phyloP scores from a whole-genome alignment of 1,284 basidiomycete species.

The Cystobasidium pallidum region DNA sequence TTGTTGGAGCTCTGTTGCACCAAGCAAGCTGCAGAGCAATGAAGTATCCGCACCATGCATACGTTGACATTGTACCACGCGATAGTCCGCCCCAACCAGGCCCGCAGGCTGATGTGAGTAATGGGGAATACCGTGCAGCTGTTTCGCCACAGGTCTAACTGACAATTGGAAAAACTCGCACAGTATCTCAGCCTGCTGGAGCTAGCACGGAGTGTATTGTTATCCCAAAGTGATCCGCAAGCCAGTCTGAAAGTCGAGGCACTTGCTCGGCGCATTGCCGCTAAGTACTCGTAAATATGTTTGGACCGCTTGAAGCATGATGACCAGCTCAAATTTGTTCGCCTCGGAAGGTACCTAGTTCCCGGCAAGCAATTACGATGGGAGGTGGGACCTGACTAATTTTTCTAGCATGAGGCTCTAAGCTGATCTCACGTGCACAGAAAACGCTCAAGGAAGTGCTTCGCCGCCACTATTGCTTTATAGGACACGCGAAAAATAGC shows the following conservation, averaged over 20 bases:
- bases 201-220: slow-evolving; percentile 13
- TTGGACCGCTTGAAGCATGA: neutral
- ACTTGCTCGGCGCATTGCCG: slow-evolving; percentile 4
- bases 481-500: slow-evolving; percentile 3
- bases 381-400: slow-evolving; percentile 16
- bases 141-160: neutral
- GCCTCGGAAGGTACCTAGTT: neutral
- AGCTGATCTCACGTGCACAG: neutral
- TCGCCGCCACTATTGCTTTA: slow-evolving; percentile 37
- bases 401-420: neutral
- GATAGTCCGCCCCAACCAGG: neutral
- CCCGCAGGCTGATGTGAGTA: neutral
- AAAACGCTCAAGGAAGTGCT: slow-evolving; percentile 33
- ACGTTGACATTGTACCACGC: neutral
- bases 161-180: neutral
- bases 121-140: neutral
- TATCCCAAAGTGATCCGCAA: neutral
- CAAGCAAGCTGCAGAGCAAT: neutral
- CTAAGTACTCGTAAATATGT: neutral
- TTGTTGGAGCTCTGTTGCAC: neutral
- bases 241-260: neutral
- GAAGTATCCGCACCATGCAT: neutral
- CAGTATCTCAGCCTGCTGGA: slow-evolving; percentile 10
- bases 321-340: neutral
- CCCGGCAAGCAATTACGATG: slow-evolving; percentile 10